Percentiles rank a stretch among this genome's conserved stretches.
Conservation (phyloP, 441 rosid species). For the Brassica balearica region DNA sequence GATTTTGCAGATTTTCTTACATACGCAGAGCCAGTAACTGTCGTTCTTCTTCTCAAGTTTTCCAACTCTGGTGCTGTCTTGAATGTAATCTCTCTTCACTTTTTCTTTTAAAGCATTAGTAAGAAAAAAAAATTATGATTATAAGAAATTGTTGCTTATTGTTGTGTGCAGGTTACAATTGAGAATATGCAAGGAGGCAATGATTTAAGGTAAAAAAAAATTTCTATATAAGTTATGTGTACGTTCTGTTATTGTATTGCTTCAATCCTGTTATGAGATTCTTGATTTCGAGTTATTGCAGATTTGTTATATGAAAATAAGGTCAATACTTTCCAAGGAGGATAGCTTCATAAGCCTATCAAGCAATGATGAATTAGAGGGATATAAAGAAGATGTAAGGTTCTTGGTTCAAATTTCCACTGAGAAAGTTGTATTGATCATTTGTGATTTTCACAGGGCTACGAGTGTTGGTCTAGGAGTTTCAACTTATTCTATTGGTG, state of each 20-base stretch:
- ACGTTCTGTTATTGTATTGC: neutral
- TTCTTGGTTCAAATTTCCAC: conserved; percentile 49
- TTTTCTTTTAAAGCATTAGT: conserved; percentile 6
- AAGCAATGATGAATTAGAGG: conserved; percentile 47
- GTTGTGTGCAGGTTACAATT: conserved; percentile 75
- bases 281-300: conserved; percentile 35
- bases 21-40: conserved; percentile 59
- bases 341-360: conserved; percentile 57
- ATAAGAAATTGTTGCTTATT: conserved; percentile 17
- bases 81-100: conserved; percentile 48
- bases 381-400: conserved; percentile 50
- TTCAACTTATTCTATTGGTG: too few species aligned
- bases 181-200: conserved; percentile 64
- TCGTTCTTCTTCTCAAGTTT: conserved; percentile 73
- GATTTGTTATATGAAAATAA: conserved; percentile 61
- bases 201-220: conserved; percentile 59
- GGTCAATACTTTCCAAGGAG: conserved; percentile 44
- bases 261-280: neutral
- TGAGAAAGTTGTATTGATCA: too few species aligned
- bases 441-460: too few species aligned
- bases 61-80: conserved; percentile 30
- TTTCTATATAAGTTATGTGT: neutral
- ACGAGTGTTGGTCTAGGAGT: too few species aligned
- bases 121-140: neutral
- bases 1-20: conserved; percentile 74